Evolutionary conservation across 257 asterid species (phyloP), one percentile per base, ranked within the genome.

Genomic region (Scutellaria minor): DNA sequence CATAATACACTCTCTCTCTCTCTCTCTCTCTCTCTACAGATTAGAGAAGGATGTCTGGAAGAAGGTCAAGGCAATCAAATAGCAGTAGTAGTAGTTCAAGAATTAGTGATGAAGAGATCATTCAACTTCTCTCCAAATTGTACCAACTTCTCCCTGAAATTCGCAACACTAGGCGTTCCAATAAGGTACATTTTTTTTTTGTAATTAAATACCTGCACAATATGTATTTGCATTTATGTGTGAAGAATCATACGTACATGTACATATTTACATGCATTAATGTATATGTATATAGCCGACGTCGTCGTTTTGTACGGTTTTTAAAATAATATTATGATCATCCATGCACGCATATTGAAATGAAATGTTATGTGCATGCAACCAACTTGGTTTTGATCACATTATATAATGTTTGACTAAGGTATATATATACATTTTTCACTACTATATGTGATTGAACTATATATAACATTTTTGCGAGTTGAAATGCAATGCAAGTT

Each of bases 71-170:
- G 61, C 14, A 22, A 37, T 24, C 59, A 18, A 55, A 5, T 31
- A 31, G 18, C 18, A 18, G 37, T 4, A 31, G 37, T 3, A 31
- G 37, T 31, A 31, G 61, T 55, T 73, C 86, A 0, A 81, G 91
- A 74, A 86, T 84, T 31, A 68, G 83, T 39, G 91, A 86, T 61
- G 89, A 86, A 59, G 86, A 84, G 56, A 86, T 86, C 55, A 75
- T 80, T 14, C 78, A 82, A 52, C 83, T 86, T 10, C 66, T 86
- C 37, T 83, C 91, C 73, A 84, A 84, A 74, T 75, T 86, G 75
- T 84, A 84, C 37, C 89, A 83, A 72, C 84, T 84, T 71, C 80
- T 86, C 13, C 91, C 91, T 6, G 83, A 87, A 68, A 74, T 82
- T 82, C 83, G 10, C 64, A 11, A 31, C 44, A 31, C 64, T 57